Evolutionary conservation across 441 rosid genomes (phyloP).

Genomic region (Gossypium gossypioides): DNA sequence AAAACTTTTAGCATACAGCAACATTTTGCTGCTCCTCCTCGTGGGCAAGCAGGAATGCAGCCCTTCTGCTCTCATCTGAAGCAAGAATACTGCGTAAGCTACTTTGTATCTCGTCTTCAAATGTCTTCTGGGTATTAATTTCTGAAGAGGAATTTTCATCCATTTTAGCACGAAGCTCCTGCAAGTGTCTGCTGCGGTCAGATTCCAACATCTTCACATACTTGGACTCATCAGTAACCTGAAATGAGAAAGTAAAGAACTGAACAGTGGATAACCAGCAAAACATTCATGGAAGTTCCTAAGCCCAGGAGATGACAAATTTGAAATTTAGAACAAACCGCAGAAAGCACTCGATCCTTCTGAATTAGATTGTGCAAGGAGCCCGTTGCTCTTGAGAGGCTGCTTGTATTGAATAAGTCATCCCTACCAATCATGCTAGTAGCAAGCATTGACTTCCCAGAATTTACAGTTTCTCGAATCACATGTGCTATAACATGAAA

Average conservation of each 20-base stretch:
- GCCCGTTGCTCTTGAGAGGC: slow-evolving; percentile 57
- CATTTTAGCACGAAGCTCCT: slow-evolving; percentile 54
- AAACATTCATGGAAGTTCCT: slow-evolving; percentile 4
- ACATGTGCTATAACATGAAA: slow-evolving; percentile 87
- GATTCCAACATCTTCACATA: slow-evolving; percentile 55
- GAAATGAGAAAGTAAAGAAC: slow-evolving; percentile 13
- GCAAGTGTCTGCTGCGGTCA: slow-evolving; percentile 69
- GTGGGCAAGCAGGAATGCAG: slow-evolving; percentile 50
- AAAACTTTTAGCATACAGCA: slow-evolving; percentile 37
- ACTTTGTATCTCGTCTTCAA: slow-evolving; percentile 75
- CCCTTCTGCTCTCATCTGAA: slow-evolving; percentile 78
- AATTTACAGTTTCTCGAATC: slow-evolving; percentile 80
- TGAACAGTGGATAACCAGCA: not conserved
- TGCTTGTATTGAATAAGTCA: slow-evolving; percentile 53
- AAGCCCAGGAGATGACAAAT: not conserved
- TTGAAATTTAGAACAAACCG: slow-evolving; percentile 35
- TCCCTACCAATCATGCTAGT: slow-evolving; percentile 68
- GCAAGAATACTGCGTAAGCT: slow-evolving; percentile 51
- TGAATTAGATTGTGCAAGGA: slow-evolving; percentile 75
- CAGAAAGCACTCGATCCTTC: slow-evolving; percentile 82
- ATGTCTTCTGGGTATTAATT: slow-evolving; percentile 41
- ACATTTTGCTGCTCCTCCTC: slow-evolving; percentile 92
- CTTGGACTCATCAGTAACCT: slow-evolving; percentile 78
- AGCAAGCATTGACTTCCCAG: slow-evolving; percentile 84
- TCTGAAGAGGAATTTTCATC: slow-evolving; percentile 57